phyloP scores from a whole-genome alignment of 352 stramenopile genomes.

The Aphanomyces cochlioides region DNA sequence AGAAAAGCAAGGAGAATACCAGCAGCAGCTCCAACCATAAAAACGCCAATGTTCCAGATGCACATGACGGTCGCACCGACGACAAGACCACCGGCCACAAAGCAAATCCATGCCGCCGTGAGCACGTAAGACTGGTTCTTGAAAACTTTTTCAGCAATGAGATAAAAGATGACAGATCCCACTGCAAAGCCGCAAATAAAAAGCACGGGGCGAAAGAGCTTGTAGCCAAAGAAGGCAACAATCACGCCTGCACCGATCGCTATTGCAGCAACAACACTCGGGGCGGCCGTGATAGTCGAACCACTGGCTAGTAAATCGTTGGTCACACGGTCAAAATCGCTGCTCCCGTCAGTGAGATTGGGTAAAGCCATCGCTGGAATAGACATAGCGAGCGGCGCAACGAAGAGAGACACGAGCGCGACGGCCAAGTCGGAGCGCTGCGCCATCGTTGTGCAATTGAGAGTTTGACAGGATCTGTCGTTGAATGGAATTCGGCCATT shows the following conservation, averaged over 20 bases:
- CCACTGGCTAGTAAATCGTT: constrained; percentile 2
- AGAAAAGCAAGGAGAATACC: constrained; percentile 49
- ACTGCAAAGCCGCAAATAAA: constrained; percentile 55
- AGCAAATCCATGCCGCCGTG: constrained; percentile 57
- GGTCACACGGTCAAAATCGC: constrained; percentile 17
- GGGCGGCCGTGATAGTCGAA: constrained; percentile 36
- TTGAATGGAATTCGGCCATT: too few relatives aligned
- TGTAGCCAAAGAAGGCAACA: constrained; percentile 55
- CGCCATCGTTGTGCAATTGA: not conserved
- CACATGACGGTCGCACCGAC: constrained; percentile 45
- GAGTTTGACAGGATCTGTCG: too few relatives aligned
- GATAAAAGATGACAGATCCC: constrained; percentile 44
- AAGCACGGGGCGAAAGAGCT: constrained; percentile 52
- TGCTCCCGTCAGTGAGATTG: constrained; percentile 26
- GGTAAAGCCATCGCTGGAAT: not conserved
- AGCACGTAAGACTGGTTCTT: constrained; percentile 46
- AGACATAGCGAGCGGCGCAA: not conserved
- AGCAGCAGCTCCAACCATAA: constrained; percentile 47
- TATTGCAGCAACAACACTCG: constrained; percentile 40
- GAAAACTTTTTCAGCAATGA: constrained; percentile 40
- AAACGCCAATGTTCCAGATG: constrained; percentile 55
- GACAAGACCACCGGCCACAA: constrained; percentile 50
- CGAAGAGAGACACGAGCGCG: not conserved
- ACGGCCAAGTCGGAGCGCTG: not conserved
- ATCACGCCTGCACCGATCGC: constrained; percentile 44